These are phyloP conservation scores for Aphanomyces astaci DNA, from an alignment of 352 stramenopile species.

Conservation along the genomic window DNA sequence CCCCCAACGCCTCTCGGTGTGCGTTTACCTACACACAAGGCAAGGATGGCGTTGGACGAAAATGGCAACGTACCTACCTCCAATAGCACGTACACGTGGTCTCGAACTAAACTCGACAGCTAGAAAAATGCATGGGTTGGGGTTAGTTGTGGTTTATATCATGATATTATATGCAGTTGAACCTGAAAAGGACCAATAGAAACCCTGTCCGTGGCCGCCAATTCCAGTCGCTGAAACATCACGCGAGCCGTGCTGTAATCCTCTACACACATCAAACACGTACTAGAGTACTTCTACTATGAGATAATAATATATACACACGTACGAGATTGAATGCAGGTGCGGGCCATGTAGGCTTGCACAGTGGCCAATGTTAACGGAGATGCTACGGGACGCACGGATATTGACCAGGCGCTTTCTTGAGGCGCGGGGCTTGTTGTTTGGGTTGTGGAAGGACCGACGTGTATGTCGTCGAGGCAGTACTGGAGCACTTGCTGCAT, in stretches of 20 bases:
- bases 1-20: neutral
- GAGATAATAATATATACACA: neutral
- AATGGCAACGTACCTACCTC: slow-evolving; percentile 1
- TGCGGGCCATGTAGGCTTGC: slow-evolving; percentile 31
- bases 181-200: slow-evolving; percentile 12
- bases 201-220: neutral
- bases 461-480: slow-evolving; percentile 26
- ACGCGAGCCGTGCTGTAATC: neutral
- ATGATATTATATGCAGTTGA: too few relatives aligned
- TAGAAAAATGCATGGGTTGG: too few relatives aligned
- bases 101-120: slow-evolving; percentile 10
- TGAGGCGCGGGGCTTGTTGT: neutral
- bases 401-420: neutral
- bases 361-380: slow-evolving; percentile 26
- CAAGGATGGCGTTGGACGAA: neutral
- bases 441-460: neutral
- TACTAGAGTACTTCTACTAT: neutral
- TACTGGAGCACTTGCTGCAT: slow-evolving; percentile 60
- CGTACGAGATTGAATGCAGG: slow-evolving; percentile 42
- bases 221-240: neutral
- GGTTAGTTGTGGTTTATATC: too few relatives aligned
- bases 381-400: neutral
- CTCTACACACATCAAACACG: too few relatives aligned
- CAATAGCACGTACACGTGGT: slow-evolving; percentile 10
- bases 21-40: neutral